Percentiles rank a stretch among this genome's conserved stretches.
phyloP scores from a whole-genome alignment of 371 early-diverging fungal species.

The Mortierella sp. region DNA sequence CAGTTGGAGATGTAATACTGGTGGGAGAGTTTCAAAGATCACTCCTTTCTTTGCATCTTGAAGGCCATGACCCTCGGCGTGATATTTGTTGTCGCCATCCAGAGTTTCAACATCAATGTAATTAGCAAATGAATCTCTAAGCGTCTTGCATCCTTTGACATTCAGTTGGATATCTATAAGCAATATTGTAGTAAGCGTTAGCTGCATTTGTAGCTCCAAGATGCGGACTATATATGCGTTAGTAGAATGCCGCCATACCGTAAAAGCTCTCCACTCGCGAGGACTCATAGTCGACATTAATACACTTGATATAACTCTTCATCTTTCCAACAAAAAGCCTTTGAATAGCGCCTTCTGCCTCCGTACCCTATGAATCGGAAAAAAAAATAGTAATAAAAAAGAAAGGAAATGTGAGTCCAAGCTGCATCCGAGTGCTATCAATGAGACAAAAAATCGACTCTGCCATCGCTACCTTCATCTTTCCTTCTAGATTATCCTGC shows the following conservation, averaged over 20 bases:
- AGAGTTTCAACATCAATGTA: slow-evolving; percentile 93
- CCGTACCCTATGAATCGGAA: slow-evolving; percentile 72
- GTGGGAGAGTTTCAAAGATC: slow-evolving; percentile 96
- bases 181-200: neutral
- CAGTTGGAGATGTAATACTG: slow-evolving; percentile 97
- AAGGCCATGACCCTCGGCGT: slow-evolving; percentile 97
- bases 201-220: neutral
- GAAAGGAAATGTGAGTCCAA: neutral
- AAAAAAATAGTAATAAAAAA: neutral
- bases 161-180: slow-evolving; percentile 90
- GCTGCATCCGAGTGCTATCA: neutral
- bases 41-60: slow-evolving; percentile 98
- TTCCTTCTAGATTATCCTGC: slow-evolving; percentile 95
- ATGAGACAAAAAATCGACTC: neutral
- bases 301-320: slow-evolving; percentile 95
- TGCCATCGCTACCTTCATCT: slow-evolving; percentile 83
- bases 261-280: slow-evolving; percentile 92
- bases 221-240: neutral
- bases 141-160: slow-evolving; percentile 91
- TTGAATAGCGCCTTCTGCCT: slow-evolving; percentile 92
- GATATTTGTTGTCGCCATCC: slow-evolving; percentile 98
- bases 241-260: slow-evolving; percentile 58
- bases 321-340: slow-evolving; percentile 94
- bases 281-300: slow-evolving; percentile 94
- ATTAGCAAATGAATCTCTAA: slow-evolving; percentile 93